Conservation (phyloP, 805 yeast species). For the Hanseniaspora mollemarum region DNA sequence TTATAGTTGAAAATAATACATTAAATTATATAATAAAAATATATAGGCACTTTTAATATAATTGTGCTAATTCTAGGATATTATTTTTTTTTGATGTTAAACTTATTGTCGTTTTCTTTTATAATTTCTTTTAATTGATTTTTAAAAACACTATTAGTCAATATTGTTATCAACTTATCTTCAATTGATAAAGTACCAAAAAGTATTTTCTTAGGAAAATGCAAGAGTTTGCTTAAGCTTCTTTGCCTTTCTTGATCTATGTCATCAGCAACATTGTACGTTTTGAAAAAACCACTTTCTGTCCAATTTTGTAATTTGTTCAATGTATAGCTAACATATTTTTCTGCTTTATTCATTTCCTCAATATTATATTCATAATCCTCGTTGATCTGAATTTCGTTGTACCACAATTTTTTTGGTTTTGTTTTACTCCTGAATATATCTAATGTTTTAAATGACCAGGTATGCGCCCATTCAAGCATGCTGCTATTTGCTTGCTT, state of each 20-base stretch:
- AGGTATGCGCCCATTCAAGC: slow-evolving; percentile 19
- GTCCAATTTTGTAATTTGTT: slow-evolving; percentile 2
- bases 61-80: too few species aligned
- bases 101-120: not conserved
- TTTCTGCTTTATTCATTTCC: slow-evolving; percentile 27
- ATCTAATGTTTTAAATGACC: slow-evolving; percentile 17
- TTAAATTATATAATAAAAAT: too few species aligned
- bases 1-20: too few species aligned
- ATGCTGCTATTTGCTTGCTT: slow-evolving; percentile 17
- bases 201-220: slow-evolving; percentile 1
- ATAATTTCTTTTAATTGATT: not conserved
- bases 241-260: not conserved
- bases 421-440: slow-evolving; percentile 14
- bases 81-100: too few species aligned
- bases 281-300: not conserved
- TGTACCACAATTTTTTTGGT: slow-evolving; percentile 35
- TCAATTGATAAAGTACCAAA: not conserved
- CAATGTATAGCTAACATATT: slow-evolving; percentile 3
- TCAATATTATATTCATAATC: slow-evolving; percentile 33
- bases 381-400: slow-evolving; percentile 40
- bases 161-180: not conserved
- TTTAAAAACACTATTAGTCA: not conserved
- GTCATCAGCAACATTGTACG: not conserved
- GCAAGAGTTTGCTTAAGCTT: not conserved
- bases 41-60: too few species aligned